Base-by-base conservation (phyloP, 257 asterid genomes). In the Nicotiana tomentosiformis region DNA sequence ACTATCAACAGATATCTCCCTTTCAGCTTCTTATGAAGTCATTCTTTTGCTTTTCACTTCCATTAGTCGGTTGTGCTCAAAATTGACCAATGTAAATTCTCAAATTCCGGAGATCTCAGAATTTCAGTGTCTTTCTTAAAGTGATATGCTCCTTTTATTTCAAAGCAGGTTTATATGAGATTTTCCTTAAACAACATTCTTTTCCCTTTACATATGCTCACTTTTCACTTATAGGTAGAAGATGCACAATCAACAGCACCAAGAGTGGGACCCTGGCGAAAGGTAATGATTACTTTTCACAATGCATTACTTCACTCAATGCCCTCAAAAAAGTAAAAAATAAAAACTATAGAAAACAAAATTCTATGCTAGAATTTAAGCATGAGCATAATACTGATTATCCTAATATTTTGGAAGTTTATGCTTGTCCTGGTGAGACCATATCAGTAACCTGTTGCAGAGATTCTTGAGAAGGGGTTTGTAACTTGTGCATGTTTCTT, bases 211-310 rank as follows among this genome's bases (percentile, higher is more conserved):
- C 26, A 7, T 49, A 7, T 46, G 8, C 26, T 74, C 17, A 74
- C 26, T 7, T 26, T 49, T 74, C 64, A 78, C 82, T 84, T 70
- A 78, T 82, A 96, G 99, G 95, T 90, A 72, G 93, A 91, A 81
- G 90, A 87, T 84, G 88, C 93, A 81, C 92, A 93, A 23, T 94
- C 93, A 3, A 66, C 89, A 30, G 77, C 86, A 37, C 97, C 99
- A 83, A 87, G 89, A 89, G 97, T 96, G 3, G 99, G 99, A 85
- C 98, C 98, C 17, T 96, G 99, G 99, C 91, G 99, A 81, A 96
- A 96, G 98, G 99, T 96, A 90, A 86, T 68, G 35, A 46, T 35
- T 39, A 67, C 35, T 29, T 55, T 84, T 46, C 26, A 69, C 78
- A 17, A 30, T 64, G 62, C 30, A 80, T 23, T 72, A 74, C 62